phyloP scores from a whole-genome alignment of 495 filamentous ascomycete genomes.

The Neurospora tetraspora region DNA sequence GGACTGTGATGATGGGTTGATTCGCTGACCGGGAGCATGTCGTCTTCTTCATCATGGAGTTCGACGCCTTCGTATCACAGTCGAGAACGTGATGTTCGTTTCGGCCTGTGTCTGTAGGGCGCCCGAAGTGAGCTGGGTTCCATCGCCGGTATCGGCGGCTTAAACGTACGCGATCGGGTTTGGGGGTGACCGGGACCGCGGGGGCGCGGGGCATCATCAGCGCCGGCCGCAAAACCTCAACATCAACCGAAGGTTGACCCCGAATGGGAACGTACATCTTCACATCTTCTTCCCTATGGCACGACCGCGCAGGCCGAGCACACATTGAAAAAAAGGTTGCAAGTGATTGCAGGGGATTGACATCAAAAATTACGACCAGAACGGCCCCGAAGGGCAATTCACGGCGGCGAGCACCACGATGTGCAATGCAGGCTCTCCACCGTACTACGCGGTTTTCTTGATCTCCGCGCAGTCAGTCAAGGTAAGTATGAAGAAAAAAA shows the following conservation, averaged over 20 bases:
- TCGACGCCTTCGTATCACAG: neutral
- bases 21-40: neutral
- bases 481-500: neutral
- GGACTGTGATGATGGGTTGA: neutral
- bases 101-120: too few relatives aligned
- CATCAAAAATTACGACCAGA: neutral
- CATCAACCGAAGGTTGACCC: neutral
- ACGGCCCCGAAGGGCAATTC: neutral
- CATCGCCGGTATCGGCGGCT: neutral
- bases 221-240: neutral
- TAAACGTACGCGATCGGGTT: neutral
- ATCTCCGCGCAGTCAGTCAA: neutral
- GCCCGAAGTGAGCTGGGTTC: too few relatives aligned
- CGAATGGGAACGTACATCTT: neutral
- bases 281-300: constrained; percentile 11
- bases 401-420: neutral
- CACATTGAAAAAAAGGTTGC: constrained; percentile 13
- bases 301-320: constrained; percentile 5
- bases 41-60: neutral
- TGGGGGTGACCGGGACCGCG: neutral
- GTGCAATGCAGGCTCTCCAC: neutral
- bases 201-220: neutral
- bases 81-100: neutral
- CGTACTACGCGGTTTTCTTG: neutral
- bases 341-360: neutral